Percentiles rank a stretch among this genome's conserved stretches.
phyloP scores from a whole-genome alignment of 805 yeast species.

The Nakazawaea sp. region DNA sequence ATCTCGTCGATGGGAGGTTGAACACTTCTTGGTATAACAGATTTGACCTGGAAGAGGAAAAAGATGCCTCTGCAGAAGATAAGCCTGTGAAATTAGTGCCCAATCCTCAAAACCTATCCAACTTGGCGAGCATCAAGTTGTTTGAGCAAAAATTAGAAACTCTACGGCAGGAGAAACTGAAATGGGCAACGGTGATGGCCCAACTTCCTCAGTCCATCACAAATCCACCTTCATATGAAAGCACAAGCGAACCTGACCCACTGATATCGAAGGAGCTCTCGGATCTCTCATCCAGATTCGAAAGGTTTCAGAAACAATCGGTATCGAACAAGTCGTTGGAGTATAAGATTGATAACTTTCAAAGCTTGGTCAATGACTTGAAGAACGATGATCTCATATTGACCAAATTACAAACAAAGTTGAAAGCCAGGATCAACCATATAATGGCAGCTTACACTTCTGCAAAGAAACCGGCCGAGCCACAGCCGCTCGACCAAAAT shows the following conservation, averaged over 20 bases:
- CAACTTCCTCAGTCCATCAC: not conserved
- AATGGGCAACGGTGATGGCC: slow-evolving; percentile 28
- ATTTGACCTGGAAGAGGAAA: slow-evolving; percentile 19
- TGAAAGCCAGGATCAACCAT: slow-evolving; percentile 16
- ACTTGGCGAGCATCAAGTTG: slow-evolving; percentile 37
- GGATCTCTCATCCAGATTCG: not conserved
- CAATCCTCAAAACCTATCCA: slow-evolving; percentile 53
- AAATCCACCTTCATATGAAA: not conserved
- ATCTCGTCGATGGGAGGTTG: slow-evolving; percentile 51
- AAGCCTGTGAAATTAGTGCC: slow-evolving; percentile 32
- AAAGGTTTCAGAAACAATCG: slow-evolving; percentile 7
- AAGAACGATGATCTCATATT: slow-evolving; percentile 18
- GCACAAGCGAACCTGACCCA: not conserved
- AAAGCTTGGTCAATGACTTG: slow-evolving; percentile 21
- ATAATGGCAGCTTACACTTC: slow-evolving; percentile 16
- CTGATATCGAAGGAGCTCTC: not conserved
- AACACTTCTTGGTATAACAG: slow-evolving; percentile 65
- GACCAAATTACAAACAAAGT: slow-evolving; percentile 15
- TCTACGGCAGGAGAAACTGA: slow-evolving; percentile 37
- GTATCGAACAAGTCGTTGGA: slow-evolving; percentile 12
- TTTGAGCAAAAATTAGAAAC: slow-evolving; percentile 36
- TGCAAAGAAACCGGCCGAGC: not conserved
- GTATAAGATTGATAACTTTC: slow-evolving; percentile 29
- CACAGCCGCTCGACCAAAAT: not conserved
- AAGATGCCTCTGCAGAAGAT: slow-evolving; percentile 16